phyloP scores from a whole-genome alignment of 2,329 filamentous ascomycete genomes.

The Fusarium caatingaense region DNA sequence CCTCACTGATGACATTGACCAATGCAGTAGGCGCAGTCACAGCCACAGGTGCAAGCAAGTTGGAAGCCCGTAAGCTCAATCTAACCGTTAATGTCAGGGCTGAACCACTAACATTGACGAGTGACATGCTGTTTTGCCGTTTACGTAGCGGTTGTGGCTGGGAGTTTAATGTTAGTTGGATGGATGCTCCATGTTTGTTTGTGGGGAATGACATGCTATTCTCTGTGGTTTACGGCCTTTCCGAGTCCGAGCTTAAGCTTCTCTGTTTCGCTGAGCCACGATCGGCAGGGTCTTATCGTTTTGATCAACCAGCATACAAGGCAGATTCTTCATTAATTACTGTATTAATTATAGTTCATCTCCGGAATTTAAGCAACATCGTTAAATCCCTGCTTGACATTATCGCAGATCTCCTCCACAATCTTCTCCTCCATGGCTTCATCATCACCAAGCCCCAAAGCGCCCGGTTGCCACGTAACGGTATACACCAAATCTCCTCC shows the following conservation, averaged over 20 bases:
- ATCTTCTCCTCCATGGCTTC: conserved; percentile 31
- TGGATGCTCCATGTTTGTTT: neutral
- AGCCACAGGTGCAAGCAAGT: conserved; percentile 30
- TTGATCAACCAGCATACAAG: neutral
- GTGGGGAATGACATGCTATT: conserved; percentile 1
- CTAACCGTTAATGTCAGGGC: conserved; percentile 28
- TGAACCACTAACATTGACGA: conserved; percentile 25
- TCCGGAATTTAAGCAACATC: conserved; percentile 7
- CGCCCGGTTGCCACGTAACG: conserved; percentile 42
- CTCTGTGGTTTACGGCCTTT: neutral
- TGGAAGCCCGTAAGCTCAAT: conserved; percentile 26
- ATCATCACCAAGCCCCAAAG: conserved; percentile 34
- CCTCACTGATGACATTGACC: conserved; percentile 25
- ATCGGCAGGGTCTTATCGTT: neutral
- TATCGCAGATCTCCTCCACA: conserved; percentile 35
- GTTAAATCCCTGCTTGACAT: conserved; percentile 28
- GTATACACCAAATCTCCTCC: conserved; percentile 38
- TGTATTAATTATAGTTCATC: conserved; percentile 4
- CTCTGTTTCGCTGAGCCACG: conserved; percentile 21
- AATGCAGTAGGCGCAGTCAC: conserved; percentile 35
- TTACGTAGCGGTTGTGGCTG: conserved; percentile 3
- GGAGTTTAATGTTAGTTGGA: neutral
- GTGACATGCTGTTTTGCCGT: conserved; percentile 20
- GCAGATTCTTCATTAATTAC: conserved; percentile 27
- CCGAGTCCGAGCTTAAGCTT: conserved; percentile 13